These are phyloP conservation scores for Fusarium buharicum DNA, from an alignment of 2,329 filamentous ascomycete genomes.

Conservation along the genomic window DNA sequence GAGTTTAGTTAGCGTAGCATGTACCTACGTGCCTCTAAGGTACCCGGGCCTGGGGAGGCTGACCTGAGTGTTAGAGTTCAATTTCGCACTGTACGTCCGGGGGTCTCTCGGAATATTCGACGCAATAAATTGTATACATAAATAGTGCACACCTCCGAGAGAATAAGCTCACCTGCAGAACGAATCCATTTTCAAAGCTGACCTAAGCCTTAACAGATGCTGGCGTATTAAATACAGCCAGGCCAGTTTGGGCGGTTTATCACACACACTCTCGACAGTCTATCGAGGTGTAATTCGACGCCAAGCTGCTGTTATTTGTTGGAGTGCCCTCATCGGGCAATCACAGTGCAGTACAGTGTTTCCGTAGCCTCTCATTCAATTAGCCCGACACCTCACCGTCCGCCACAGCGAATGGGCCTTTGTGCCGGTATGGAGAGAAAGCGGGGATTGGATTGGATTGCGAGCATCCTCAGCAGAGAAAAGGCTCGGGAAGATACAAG, in stretches of 20 bases:
- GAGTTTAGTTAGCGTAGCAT: conserved; percentile 32
- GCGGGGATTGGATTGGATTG: conserved; percentile 13
- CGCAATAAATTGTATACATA: conserved; percentile 9
- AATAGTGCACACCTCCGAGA: conserved; percentile 30
- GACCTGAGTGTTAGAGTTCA: background rate
- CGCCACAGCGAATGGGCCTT: conserved; percentile 20
- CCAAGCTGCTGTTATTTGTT: background rate
- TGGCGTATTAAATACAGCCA: background rate
- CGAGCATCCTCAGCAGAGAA: conserved; percentile 19
- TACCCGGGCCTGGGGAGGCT: background rate
- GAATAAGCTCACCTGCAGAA: conserved; percentile 36
- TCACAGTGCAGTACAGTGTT: conserved; percentile 33
- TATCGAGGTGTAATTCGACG: background rate
- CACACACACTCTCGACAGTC: background rate
- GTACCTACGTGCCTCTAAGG: conserved; percentile 13
- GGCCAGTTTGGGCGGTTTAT: background rate
- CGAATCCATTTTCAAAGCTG: conserved; percentile 9
- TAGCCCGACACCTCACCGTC: conserved; percentile 21
- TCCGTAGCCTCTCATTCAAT: conserved; percentile 6
- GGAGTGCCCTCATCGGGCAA: background rate
- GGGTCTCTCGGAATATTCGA: background rate
- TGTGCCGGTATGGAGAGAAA: conserved; percentile 24
- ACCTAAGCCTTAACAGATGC: conserved; percentile 22
- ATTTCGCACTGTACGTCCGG: conserved; percentile 18
- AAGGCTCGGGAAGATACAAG: conserved; percentile 6